A percentile compares a stretch with the other conserved stretches of the same genome.
Conservation (phyloP, 2,329 filamentous ascomycete genomes). For the Verticillium tricorpus region DNA sequence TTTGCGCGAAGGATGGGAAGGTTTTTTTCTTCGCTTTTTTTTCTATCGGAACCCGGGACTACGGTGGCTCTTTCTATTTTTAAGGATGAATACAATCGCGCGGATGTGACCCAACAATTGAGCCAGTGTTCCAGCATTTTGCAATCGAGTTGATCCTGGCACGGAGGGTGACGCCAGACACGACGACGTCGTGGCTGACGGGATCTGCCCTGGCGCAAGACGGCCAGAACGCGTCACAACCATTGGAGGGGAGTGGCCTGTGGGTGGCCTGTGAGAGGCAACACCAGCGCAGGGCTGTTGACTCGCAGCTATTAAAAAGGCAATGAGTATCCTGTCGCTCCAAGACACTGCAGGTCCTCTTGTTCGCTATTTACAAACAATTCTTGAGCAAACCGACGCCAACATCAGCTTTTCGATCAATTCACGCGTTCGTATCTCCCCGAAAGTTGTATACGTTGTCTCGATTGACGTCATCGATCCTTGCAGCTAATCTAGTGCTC, state of each 20-base stretch:
- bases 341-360: neutral
- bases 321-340: neutral
- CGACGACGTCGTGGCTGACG: neutral
- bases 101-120: neutral
- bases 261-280: neutral
- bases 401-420: no score
- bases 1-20: neutral
- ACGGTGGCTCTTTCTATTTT: neutral
- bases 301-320: neutral
- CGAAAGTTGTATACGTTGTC: neutral
- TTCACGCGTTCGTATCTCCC: no score
- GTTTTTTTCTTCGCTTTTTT: neutral
- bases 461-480: conserved; percentile 6
- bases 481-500: neutral
- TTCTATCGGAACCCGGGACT: neutral
- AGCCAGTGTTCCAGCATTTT: neutral
- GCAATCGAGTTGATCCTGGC: neutral
- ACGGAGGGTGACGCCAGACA: neutral
- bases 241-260: neutral
- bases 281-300: neutral
- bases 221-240: neutral
- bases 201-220: neutral
- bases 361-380: neutral
- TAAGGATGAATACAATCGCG: neutral
- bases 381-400: neutral